phyloP scores from a whole-genome alignment of 1,284 basidiomycete genomes.

The Ustilago bromivora region DNA sequence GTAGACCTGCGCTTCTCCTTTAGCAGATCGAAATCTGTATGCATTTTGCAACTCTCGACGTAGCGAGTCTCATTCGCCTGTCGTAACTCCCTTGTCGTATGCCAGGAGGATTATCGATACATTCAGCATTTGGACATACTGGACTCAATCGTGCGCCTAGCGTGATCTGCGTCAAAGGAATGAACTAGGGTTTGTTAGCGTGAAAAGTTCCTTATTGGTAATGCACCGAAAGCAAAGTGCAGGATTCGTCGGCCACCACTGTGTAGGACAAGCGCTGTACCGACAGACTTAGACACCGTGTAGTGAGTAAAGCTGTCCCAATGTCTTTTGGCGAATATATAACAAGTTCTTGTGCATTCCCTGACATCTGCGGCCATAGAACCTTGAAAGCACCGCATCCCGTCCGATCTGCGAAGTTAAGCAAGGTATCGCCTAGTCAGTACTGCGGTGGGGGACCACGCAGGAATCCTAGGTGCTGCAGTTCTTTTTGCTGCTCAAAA shows the following conservation, averaged over 20 bases:
- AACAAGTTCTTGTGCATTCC: too few species aligned
- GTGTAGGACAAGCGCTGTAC: too few species aligned
- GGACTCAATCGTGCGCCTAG: too few species aligned
- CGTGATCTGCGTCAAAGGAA: too few species aligned
- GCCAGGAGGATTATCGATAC: neutral
- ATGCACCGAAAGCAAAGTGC: too few species aligned
- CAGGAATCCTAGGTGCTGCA: slow-evolving; percentile 84
- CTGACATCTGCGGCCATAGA: slow-evolving; percentile 79
- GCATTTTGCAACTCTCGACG: neutral
- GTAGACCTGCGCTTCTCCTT: slow-evolving; percentile 1
- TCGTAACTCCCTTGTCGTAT: neutral
- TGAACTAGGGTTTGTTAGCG: too few species aligned
- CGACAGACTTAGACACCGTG: too few species aligned
- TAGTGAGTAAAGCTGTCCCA: too few species aligned
- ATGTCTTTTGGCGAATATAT: too few species aligned
- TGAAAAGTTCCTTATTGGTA: too few species aligned
- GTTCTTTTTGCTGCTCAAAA: slow-evolving; percentile 71
- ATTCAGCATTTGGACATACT: neutral
- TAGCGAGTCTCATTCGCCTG: neutral
- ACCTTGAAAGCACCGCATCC: slow-evolving; percentile 83
- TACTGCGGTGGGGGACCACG: slow-evolving; percentile 86
- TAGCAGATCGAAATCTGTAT: neutral
- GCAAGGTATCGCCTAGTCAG: slow-evolving; percentile 82
- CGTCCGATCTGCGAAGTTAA: slow-evolving; percentile 85
- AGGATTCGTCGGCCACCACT: too few species aligned